These are phyloP conservation scores for Pinus albicaulis DNA, from an alignment of 75 land plant species.

Conservation along the genomic window DNA sequence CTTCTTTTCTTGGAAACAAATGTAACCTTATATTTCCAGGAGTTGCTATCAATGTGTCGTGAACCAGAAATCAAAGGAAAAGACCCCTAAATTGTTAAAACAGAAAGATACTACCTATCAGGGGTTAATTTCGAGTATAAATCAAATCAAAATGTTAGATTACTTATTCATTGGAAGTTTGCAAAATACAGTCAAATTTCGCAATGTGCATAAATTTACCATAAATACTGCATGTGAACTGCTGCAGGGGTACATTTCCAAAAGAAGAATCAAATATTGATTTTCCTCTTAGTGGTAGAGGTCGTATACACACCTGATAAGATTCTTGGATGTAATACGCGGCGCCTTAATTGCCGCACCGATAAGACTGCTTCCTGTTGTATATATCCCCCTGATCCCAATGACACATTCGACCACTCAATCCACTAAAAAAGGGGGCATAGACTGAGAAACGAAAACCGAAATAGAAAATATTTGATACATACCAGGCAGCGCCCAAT, in stretches of 20 bases:
- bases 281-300: background rate
- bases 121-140: too few species aligned
- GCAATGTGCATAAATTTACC: too few species aligned
- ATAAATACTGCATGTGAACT: too few species aligned
- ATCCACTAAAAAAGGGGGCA: background rate
- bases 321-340: conserved; percentile 95
- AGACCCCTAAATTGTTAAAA: too few species aligned
- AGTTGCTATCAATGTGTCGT: too few species aligned
- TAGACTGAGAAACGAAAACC: background rate
- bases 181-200: too few species aligned
- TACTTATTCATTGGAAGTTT: too few species aligned
- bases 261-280: background rate
- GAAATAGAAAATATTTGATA: background rate
- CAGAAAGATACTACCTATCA: too few species aligned
- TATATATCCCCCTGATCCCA: conserved; percentile 84
- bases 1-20: too few species aligned
- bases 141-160: too few species aligned
- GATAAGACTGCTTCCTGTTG: conserved; percentile 94
- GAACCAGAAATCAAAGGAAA: too few species aligned
- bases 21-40: too few species aligned
- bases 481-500: conserved; percentile 93
- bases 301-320: conserved; percentile 65
- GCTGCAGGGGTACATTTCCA: background rate
- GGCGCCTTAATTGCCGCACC: conserved; percentile 99
- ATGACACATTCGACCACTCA: background rate